Evolutionary conservation across 331 rosid species (phyloP).

Genomic region (Rosa hybrid): DNA sequence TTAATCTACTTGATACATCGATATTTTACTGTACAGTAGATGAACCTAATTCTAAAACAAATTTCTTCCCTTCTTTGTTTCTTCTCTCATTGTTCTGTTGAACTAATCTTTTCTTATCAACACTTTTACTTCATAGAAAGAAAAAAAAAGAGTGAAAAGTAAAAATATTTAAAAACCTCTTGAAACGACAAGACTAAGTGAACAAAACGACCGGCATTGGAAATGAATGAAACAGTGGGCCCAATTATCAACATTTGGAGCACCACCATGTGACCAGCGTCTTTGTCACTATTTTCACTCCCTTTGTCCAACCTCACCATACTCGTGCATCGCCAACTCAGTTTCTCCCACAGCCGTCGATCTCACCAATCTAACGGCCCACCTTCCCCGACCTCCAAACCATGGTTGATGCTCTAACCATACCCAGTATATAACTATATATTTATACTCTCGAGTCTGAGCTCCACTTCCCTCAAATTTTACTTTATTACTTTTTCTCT

Average conservation of each 20-base stretch:
- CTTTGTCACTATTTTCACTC: background rate
- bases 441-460: background rate
- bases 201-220: background rate
- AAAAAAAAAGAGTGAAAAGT: too few species aligned
- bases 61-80: too few species aligned
- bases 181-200: background rate
- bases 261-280: background rate
- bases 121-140: too few species aligned
- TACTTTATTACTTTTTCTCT: background rate
- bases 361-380: background rate
- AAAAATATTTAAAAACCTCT: too few species aligned
- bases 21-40: too few species aligned
- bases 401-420: slow-evolving; percentile 4
- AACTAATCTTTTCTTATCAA: too few species aligned
- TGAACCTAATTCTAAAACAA: too few species aligned
- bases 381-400: background rate
- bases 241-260: background rate
- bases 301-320: background rate
- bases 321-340: background rate
- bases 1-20: too few species aligned
- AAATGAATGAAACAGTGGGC: background rate
- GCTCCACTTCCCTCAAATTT: background rate
- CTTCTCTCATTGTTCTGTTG: too few species aligned
- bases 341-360: slow-evolving; percentile 4
- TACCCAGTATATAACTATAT: background rate